These are phyloP conservation scores for Lecanicillium sp. DNA, from an alignment of 2,329 filamentous ascomycete genomes.

Conservation along the genomic window DNA sequence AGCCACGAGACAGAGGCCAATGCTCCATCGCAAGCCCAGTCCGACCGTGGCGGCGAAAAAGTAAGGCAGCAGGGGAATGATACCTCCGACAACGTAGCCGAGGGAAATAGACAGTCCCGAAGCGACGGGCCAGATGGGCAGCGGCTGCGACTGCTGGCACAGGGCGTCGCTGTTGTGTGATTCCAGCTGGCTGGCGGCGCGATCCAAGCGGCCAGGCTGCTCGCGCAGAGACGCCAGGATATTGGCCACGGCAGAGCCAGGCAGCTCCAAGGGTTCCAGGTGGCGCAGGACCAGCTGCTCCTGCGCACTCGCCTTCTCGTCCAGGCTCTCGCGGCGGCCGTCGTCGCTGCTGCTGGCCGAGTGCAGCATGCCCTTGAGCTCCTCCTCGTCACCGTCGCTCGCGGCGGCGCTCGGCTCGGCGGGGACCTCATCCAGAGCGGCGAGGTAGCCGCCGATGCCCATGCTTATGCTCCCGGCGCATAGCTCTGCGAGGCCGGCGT, in stretches of 20 bases:
- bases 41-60: slow-evolving; percentile 38
- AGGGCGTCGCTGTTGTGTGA: slow-evolving; percentile 8
- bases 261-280: slow-evolving; percentile 23
- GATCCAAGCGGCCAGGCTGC: slow-evolving; percentile 22
- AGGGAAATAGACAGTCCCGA: slow-evolving; percentile 52
- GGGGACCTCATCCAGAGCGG: slow-evolving; percentile 36
- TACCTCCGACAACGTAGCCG: slow-evolving; percentile 55
- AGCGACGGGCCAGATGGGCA: slow-evolving; percentile 27
- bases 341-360: slow-evolving; percentile 5
- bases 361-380: slow-evolving; percentile 18
- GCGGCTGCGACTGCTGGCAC: slow-evolving; percentile 13
- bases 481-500: slow-evolving; percentile 62
- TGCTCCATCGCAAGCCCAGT: slow-evolving; percentile 42
- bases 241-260: slow-evolving; percentile 11
- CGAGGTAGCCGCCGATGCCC: slow-evolving; percentile 64
- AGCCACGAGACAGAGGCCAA: slow-evolving; percentile 43
- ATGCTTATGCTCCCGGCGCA: slow-evolving; percentile 66
- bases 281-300: slow-evolving; percentile 22
- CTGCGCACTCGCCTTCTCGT: slow-evolving; percentile 9
- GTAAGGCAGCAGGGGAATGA: slow-evolving; percentile 56
- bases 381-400: slow-evolving; percentile 12
- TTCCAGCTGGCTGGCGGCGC: slow-evolving; percentile 14
- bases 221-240: slow-evolving; percentile 18
- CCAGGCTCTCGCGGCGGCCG: slow-evolving; percentile 4
- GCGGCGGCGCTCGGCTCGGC: background rate